These are phyloP conservation scores for Beauveria scarabaeidicola DNA, from an alignment of 2,329 filamentous ascomycete species.

Conservation along the genomic window DNA sequence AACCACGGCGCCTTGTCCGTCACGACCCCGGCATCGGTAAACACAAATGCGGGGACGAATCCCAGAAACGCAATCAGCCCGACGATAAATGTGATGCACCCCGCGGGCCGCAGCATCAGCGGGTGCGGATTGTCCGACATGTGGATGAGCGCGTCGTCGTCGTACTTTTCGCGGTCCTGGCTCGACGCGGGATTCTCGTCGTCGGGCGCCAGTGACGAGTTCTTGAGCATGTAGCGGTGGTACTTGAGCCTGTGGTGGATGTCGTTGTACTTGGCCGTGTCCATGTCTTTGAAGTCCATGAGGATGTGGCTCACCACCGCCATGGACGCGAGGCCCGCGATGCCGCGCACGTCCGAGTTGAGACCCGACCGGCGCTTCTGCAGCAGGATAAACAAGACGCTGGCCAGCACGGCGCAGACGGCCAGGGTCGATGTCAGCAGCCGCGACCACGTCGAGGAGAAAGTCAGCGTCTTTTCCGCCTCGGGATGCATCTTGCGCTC, in stretches of 20 bases:
- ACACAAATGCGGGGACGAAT: conserved; percentile 55
- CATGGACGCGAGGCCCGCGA: conserved; percentile 68
- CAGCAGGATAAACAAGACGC: conserved; percentile 51
- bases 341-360: conserved; percentile 59
- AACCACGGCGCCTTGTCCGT: conserved; percentile 57
- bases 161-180: conserved; percentile 35
- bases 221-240: conserved; percentile 59
- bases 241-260: conserved; percentile 61
- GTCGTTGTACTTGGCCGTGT: conserved; percentile 55
- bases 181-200: conserved; percentile 36
- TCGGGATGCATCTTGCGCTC: conserved; percentile 33
- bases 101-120: conserved; percentile 54
- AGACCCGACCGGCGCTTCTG: conserved; percentile 57
- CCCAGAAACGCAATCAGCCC: conserved; percentile 47
- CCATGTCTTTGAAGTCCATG: conserved; percentile 65
- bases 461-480: conserved; percentile 43
- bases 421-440: conserved; percentile 48
- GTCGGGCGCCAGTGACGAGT: conserved; percentile 61
- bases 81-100: conserved; percentile 52
- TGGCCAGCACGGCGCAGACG: conserved; percentile 50
- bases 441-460: conserved; percentile 53
- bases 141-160: conserved; percentile 21
- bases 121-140: conserved; percentile 57
- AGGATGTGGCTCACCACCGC: conserved; percentile 65
- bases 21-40: conserved; percentile 44